phyloP scores from a whole-genome alignment of 192 early-diverging fungal species.

The Funneliformis geosporum region DNA sequence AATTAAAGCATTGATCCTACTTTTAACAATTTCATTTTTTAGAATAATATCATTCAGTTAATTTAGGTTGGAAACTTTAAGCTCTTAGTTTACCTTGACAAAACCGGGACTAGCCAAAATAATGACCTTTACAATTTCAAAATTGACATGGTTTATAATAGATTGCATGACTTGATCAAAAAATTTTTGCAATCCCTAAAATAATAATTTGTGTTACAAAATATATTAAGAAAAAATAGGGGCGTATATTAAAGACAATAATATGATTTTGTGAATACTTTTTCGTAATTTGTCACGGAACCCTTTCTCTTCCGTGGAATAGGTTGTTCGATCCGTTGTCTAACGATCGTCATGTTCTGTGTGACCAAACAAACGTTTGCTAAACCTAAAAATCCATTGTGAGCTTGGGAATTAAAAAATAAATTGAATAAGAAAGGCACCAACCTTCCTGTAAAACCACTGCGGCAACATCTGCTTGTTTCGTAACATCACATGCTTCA shows the following conservation, averaged over 20 bases:
- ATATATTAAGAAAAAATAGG: not conserved
- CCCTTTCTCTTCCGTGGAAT: slow-evolving; percentile 95
- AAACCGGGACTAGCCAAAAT: slow-evolving; percentile 97
- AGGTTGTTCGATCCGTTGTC: slow-evolving; percentile 86
- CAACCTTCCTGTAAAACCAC: slow-evolving; percentile 81
- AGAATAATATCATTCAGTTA: not conserved
- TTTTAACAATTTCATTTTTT: too few species aligned
- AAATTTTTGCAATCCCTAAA: slow-evolving; percentile 73
- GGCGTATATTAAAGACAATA: not conserved
- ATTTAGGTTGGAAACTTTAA: not conserved
- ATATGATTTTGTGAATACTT: slow-evolving; percentile 46
- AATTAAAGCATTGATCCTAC: slow-evolving; percentile 84
- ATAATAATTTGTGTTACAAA: too few species aligned
- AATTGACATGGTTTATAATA: slow-evolving; percentile 86
- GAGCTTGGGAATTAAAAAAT: not conserved
- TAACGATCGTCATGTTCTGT: slow-evolving; percentile 92
- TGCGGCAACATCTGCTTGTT: slow-evolving; percentile 90
- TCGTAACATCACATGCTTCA: slow-evolving; percentile 85
- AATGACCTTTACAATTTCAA: slow-evolving; percentile 92
- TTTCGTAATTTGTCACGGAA: slow-evolving; percentile 87
- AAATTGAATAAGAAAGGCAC: not conserved
- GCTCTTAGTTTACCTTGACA: slow-evolving; percentile 63
- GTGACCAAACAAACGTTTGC: slow-evolving; percentile 94
- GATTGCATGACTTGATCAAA: slow-evolving; percentile 91
- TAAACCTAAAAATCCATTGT: slow-evolving; percentile 57